Evolutionary conservation across 1,284 basidiomycete species (phyloP).

Genomic region (Termitomyces sp.): DNA sequence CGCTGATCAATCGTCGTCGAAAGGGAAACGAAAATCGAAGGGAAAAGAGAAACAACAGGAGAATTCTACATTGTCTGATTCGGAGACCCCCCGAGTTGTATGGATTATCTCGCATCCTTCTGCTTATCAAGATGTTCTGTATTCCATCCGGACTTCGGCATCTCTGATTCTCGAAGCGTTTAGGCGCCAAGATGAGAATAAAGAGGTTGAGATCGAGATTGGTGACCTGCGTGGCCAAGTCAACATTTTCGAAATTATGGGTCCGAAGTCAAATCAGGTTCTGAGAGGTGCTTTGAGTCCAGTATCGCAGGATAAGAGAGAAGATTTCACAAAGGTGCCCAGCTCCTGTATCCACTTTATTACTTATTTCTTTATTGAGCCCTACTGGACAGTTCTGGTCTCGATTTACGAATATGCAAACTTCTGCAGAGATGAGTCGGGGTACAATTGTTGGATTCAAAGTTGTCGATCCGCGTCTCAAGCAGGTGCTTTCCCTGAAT

Average conservation of each 20-base stretch:
- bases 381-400: slow-evolving; percentile 62
- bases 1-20: neutral
- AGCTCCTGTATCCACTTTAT: neutral
- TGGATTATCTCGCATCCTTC: slow-evolving; percentile 82
- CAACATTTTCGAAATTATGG: slow-evolving; percentile 83
- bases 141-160: slow-evolving; percentile 45
- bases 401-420: slow-evolving; percentile 53
- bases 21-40: slow-evolving; percentile 19
- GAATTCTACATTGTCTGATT: slow-evolving; percentile 9
- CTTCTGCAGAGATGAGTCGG: slow-evolving; percentile 60
- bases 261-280: slow-evolving; percentile 76
- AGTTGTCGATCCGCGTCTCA: slow-evolving; percentile 65
- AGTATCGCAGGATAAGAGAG: slow-evolving; percentile 43
- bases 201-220: slow-evolving; percentile 50
- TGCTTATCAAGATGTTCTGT: slow-evolving; percentile 52
- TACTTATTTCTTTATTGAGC: neutral
- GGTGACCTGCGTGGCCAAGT: slow-evolving; percentile 65
- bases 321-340: slow-evolving; percentile 53
- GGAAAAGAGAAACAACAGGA: slow-evolving; percentile 15
- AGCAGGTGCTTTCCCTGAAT: slow-evolving; percentile 33
- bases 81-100: slow-evolving; percentile 34
- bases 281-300: slow-evolving; percentile 68
- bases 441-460: slow-evolving; percentile 74
- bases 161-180: slow-evolving; percentile 45
- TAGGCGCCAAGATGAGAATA: slow-evolving; percentile 19